A percentile compares a stretch with the other conserved stretches of the same genome.
These are phyloP conservation scores for Neoboletus magnificus DNA, from an alignment of 768 basidiomycete genomes.

Conservation along the genomic window DNA sequence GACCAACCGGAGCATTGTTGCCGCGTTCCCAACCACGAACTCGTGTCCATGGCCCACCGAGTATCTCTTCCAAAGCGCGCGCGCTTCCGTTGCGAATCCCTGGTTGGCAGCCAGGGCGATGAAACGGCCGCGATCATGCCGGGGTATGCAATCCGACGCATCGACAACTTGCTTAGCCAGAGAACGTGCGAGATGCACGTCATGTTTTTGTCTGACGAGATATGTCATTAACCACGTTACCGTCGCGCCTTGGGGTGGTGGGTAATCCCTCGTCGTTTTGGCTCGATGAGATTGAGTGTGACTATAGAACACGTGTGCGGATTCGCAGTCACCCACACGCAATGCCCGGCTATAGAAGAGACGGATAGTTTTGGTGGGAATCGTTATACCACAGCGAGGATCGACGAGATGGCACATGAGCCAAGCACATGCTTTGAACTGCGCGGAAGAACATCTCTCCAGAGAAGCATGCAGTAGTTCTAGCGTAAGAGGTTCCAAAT, in stretches of 20 bases:
- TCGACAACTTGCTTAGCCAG: constrained; percentile 51
- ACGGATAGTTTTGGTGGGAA: constrained; percentile 44
- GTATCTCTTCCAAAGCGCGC: constrained; percentile 58
- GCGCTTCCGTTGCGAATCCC: constrained; percentile 48
- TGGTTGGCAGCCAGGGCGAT: constrained; percentile 43
- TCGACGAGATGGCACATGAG: constrained; percentile 42
- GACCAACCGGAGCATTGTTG: constrained; percentile 41
- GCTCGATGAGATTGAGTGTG: constrained; percentile 39
- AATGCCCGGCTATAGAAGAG: constrained; percentile 45
- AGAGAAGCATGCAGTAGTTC: constrained; percentile 45
- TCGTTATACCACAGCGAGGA: constrained; percentile 24
- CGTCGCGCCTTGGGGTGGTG: constrained; percentile 45
- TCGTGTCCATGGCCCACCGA: constrained; percentile 39
- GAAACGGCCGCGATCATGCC: constrained; percentile 45
- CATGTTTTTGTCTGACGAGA: constrained; percentile 37
- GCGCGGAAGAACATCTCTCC: constrained; percentile 32
- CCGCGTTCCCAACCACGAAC: constrained; percentile 43
- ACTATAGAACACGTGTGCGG: constrained; percentile 46
- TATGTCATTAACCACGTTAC: constrained; percentile 54
- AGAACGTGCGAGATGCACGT: constrained; percentile 45
- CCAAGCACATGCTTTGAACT: constrained; percentile 39
- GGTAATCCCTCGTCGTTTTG: constrained; percentile 38
- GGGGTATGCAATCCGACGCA: constrained; percentile 38
- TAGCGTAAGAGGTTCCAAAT: constrained; percentile 36
- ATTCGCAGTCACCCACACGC: constrained; percentile 24